Evolutionary conservation across 2,329 filamentous ascomycete genomes (phyloP).

Genomic region (Talaromyces marneffei): DNA sequence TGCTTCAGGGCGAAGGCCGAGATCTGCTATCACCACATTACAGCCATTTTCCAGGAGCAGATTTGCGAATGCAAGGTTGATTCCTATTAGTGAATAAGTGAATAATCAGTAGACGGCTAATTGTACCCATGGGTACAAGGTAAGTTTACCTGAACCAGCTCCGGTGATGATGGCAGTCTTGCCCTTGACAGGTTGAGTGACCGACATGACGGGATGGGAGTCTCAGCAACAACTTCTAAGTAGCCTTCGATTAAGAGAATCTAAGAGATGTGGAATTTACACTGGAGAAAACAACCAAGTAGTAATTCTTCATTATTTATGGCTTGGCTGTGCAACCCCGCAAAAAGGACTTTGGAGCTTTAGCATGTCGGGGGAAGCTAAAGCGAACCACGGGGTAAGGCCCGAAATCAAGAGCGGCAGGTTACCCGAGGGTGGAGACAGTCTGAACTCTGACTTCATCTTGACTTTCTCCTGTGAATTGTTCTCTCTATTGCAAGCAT

Average conservation of each 20-base stretch:
- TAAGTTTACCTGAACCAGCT: conserved; percentile 46
- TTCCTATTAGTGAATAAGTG: conserved; percentile 28
- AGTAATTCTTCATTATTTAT: neutral
- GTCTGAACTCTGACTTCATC: neutral
- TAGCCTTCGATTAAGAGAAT: neutral
- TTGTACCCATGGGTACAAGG: neutral
- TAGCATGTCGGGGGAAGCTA: neutral
- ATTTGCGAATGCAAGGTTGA: conserved; percentile 42
- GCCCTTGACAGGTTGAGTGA: conserved; percentile 39
- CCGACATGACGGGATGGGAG: conserved; percentile 17
- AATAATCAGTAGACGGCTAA: neutral
- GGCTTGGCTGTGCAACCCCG: neutral
- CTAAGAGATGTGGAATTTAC: no score
- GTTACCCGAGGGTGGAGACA: conserved; percentile 58
- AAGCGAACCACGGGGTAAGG: conserved; percentile 1
- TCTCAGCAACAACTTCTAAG: neutral
- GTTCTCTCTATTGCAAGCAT: neutral
- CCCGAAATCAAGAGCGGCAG: conserved; percentile 37
- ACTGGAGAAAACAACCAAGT: neutral
- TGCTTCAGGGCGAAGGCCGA: conserved; percentile 42
- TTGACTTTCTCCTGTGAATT: neutral
- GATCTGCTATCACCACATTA: conserved; percentile 44
- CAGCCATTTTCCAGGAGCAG: conserved; percentile 41
- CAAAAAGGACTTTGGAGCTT: neutral
- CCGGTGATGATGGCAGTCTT: conserved; percentile 52